Evolutionary conservation across 75 land plant species (phyloP).

Genomic region (Cunninghamia lanceolata): DNA sequence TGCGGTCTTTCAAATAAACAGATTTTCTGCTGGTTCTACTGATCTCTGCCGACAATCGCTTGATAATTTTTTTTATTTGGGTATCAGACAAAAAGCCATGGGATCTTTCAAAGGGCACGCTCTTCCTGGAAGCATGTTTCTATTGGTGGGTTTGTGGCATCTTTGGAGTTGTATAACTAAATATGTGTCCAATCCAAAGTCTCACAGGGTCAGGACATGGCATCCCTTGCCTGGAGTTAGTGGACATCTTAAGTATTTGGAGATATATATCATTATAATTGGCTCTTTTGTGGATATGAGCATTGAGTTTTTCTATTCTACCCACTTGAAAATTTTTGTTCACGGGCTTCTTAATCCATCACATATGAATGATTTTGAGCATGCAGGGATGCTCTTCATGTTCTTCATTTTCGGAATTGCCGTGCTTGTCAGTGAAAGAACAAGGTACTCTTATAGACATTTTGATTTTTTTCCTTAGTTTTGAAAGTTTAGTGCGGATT

Average conservation of each 20-base stretch:
- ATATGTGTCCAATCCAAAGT: slow-evolving; percentile 60
- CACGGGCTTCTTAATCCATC: slow-evolving; percentile 77
- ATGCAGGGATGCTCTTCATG: slow-evolving; percentile 97
- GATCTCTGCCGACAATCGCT: background rate
- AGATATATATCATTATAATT: slow-evolving; percentile 68
- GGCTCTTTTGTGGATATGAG: slow-evolving; percentile 89
- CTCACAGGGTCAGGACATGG: slow-evolving; percentile 73
- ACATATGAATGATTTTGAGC: slow-evolving; percentile 95
- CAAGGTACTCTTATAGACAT: slow-evolving; percentile 37
- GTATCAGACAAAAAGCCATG: slow-evolving; percentile 37
- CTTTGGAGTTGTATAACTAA: slow-evolving; percentile 54
- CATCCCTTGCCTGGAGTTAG: slow-evolving; percentile 66
- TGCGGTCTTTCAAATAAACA: too few relatives aligned
- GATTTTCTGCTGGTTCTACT: too few relatives aligned
- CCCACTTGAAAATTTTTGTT: slow-evolving; percentile 75
- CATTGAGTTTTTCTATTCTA: slow-evolving; percentile 89
- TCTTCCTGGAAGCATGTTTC: slow-evolving; percentile 86
- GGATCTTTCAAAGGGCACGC: slow-evolving; percentile 92
- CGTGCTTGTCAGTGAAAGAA: slow-evolving; percentile 56
- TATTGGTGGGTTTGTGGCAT: slow-evolving; percentile 91
- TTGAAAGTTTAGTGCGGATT: background rate
- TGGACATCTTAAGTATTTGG: slow-evolving; percentile 59
- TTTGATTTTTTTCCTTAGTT: background rate
- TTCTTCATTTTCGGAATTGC: slow-evolving; percentile 81
- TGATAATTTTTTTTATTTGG: background rate